These are phyloP conservation scores for Cornus controversa DNA, from an alignment of 148 eudicot genomes.

Conservation along the genomic window DNA sequence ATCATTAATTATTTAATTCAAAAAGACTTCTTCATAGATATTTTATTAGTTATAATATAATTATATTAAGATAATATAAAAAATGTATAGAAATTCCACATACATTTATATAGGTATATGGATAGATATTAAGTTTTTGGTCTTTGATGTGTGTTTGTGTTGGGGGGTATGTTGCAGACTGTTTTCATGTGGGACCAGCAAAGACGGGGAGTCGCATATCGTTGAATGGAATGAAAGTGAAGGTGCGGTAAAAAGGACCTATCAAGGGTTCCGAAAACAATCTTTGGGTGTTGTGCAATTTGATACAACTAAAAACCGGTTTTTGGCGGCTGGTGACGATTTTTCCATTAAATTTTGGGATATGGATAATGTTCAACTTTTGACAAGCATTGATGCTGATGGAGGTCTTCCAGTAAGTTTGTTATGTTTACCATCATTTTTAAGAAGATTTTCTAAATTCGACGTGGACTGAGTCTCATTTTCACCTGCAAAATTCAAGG, in stretches of 20 bases:
- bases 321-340: constrained; percentile 84
- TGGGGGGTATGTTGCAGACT: constrained; percentile 41
- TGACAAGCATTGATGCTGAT: constrained; percentile 78
- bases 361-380: constrained; percentile 76
- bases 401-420: constrained; percentile 78
- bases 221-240: constrained; percentile 98
- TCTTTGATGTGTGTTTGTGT: constrained; percentile 1
- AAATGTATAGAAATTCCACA: too few species aligned
- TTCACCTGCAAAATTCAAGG: constrained; percentile 37
- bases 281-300: constrained; percentile 79
- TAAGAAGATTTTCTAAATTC: background rate
- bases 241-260: constrained; percentile 76
- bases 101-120: too few species aligned
- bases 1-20: too few species aligned
- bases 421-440: background rate
- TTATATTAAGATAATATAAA: too few species aligned
- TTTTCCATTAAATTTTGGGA: constrained; percentile 85
- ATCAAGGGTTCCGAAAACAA: constrained; percentile 65
- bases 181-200: constrained; percentile 88
- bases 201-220: constrained; percentile 79
- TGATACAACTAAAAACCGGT: constrained; percentile 68
- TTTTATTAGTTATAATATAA: too few species aligned
- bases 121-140: background rate
- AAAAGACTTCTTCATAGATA: too few species aligned
- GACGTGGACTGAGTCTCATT: background rate